Conservation (phyloP, 352 stramenopile species). For the Phytophthora fragariae region DNA sequence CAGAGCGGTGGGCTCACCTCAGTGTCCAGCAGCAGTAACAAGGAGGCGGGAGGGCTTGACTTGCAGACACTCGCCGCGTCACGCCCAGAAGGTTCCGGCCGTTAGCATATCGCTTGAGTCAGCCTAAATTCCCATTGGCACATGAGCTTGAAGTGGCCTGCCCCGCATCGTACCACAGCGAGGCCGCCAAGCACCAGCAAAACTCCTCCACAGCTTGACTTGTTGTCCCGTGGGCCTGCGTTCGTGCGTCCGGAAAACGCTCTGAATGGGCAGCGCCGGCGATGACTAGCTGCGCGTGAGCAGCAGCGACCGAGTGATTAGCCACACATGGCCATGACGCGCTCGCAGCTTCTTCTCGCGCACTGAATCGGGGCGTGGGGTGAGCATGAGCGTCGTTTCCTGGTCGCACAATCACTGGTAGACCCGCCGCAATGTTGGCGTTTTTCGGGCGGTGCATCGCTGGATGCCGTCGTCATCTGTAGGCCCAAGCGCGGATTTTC, state of each 20-base stretch:
- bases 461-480: constrained; percentile 11
- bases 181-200: neutral
- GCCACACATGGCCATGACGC: constrained; percentile 27
- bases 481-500: constrained; percentile 12
- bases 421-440: constrained; percentile 11
- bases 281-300: constrained; percentile 37
- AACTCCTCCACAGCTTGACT: neutral
- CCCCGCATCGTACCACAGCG: neutral
- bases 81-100: constrained; percentile 4
- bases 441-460: neutral
- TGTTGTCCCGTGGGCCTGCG: neutral
- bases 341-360: constrained; percentile 11
- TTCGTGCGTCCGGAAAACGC: constrained; percentile 3
- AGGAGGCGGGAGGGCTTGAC: neutral
- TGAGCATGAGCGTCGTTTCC: neutral
- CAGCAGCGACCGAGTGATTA: constrained; percentile 25
- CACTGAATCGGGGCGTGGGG: neutral
- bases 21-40: neutral
- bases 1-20: neutral
- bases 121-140: constrained; percentile 19
- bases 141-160: neutral
- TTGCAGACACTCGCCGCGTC: constrained; percentile 27
- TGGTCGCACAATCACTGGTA: constrained; percentile 15
- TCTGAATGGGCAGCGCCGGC: neutral
- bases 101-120: constrained; percentile 16